Conservation (phyloP, 306 rosid genomes). For the Vigna reflexopilosa region DNA sequence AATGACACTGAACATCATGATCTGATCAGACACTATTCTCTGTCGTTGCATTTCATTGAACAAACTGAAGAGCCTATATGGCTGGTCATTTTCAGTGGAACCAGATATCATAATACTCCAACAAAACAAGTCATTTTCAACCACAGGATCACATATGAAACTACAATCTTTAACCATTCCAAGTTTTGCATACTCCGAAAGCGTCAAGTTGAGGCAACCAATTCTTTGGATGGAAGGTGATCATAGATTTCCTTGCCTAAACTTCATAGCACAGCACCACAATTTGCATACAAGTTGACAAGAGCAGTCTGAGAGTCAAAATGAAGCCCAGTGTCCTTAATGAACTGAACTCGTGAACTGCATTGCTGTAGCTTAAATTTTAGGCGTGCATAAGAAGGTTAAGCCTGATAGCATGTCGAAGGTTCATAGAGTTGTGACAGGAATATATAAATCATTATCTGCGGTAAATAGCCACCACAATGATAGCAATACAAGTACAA, state of each 20-base stretch:
- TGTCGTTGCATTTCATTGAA: constrained; percentile 63
- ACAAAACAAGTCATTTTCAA: constrained; percentile 70
- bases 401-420: background rate
- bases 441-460: background rate
- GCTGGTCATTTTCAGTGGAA: constrained; percentile 70
- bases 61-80: constrained; percentile 69
- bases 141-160: constrained; percentile 64
- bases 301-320: constrained; percentile 57
- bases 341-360: constrained; percentile 48
- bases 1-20: constrained; percentile 77
- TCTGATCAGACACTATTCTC: constrained; percentile 64
- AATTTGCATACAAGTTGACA: constrained; percentile 69
- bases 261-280: constrained; percentile 66
- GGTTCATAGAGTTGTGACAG: background rate
- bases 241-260: constrained; percentile 61
- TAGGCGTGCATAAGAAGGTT: constrained; percentile 27
- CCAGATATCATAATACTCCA: constrained; percentile 88
- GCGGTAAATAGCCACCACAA: background rate
- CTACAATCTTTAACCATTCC: constrained; percentile 67
- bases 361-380: constrained; percentile 49
- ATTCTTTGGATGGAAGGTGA: constrained; percentile 52
- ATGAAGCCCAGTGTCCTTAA: constrained; percentile 35
- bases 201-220: constrained; percentile 75
- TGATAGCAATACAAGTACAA: background rate
- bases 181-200: constrained; percentile 70